Percentiles rank a stretch among this genome's conserved stretches.
These are phyloP conservation scores for Fusarium duplospermum DNA, from an alignment of 2,329 filamentous ascomycete genomes.

Conservation along the genomic window DNA sequence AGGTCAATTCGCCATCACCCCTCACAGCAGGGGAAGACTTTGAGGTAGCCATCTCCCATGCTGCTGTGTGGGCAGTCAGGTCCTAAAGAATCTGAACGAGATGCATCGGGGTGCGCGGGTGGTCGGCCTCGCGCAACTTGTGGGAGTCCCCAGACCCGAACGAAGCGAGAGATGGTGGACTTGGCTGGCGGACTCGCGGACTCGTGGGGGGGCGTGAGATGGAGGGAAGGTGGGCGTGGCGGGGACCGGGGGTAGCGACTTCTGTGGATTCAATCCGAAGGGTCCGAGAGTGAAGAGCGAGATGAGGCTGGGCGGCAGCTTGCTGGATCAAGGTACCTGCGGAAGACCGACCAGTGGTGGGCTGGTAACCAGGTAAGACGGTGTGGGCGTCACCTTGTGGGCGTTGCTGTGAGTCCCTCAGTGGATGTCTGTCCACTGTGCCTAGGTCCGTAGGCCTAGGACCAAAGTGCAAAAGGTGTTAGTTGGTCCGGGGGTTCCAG, in stretches of 20 bases:
- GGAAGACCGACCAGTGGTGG: not conserved
- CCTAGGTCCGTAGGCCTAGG: constrained; percentile 2
- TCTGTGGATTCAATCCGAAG: constrained; percentile 27
- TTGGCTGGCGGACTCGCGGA: constrained; percentile 34
- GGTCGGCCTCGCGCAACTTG: constrained; percentile 42
- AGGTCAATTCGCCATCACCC: constrained; percentile 45
- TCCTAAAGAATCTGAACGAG: constrained; percentile 37
- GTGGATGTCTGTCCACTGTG: constrained; percentile 23
- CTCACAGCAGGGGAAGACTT: constrained; percentile 43
- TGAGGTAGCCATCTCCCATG: constrained; percentile 52
- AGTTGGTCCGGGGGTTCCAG: constrained; percentile 28
- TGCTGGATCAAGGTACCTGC: not conserved
- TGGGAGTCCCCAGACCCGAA: constrained; percentile 38
- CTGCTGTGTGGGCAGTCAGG: constrained; percentile 45
- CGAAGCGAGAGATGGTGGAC: constrained; percentile 33
- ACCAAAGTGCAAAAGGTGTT: constrained; percentile 24
- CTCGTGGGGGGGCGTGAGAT: constrained; percentile 31
- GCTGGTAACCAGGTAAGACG: constrained; percentile 6
- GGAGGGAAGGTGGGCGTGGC: constrained; percentile 24
- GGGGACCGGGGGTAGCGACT: constrained; percentile 27
- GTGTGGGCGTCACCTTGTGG: constrained; percentile 5
- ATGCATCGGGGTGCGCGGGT: constrained; percentile 36
- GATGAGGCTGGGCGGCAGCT: constrained; percentile 28
- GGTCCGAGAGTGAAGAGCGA: constrained; percentile 34
- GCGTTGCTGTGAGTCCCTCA: constrained; percentile 26